Evolutionary conservation across 2,329 filamentous ascomycete species (phyloP), one percentile per base, ranked within the genome.

Genomic region (Juglanconis sp.): DNA sequence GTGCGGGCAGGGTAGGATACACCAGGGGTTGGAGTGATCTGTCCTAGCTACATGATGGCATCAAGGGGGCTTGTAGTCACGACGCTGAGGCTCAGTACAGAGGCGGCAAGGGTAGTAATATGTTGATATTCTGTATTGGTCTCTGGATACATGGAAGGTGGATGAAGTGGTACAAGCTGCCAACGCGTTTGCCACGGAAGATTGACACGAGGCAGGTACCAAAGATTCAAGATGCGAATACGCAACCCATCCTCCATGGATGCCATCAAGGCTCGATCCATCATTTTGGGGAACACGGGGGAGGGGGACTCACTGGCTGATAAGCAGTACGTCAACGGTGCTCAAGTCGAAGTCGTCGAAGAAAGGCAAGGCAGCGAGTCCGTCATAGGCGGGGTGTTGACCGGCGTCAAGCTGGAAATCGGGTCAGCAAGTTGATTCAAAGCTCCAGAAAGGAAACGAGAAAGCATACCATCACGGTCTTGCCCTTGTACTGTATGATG

Each of bases 281-380:
- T 47, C 52, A 53, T 36, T 56, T 40, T 48, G 49, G 24, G 24
- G 60, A 49, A 63, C 53, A 57, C 53, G 59, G 62, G 46, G 54
- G 63, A 48, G 63, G 63, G 56, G 61, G 70, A 87, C 93, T 90
- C 96, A 98, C 95, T 99, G 95, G 87, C 92, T 98, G 71, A 99
- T 96, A 66, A 99, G 82, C 57, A 99, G 89, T 69, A 99, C 90
- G 74, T 99, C 95, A 67, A 99, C 93, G 1, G 92, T 96, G 77
- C 94, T 97, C 24, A 99, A 82, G 72, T 99, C 95, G 75, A 98
- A 99, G 71, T 98, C 93, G 73, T 99, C 95, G 76, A 97, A 99
- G 78, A 97, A 99, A 0, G 95, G 95, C 54, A 99, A 86, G 9
- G 91, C 90, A 3, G 93, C 91, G 63, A 98, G 87, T 42, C 95